Conservation (phyloP, 352 stramenopile genomes). For the Globisporangium orthogonon region DNA sequence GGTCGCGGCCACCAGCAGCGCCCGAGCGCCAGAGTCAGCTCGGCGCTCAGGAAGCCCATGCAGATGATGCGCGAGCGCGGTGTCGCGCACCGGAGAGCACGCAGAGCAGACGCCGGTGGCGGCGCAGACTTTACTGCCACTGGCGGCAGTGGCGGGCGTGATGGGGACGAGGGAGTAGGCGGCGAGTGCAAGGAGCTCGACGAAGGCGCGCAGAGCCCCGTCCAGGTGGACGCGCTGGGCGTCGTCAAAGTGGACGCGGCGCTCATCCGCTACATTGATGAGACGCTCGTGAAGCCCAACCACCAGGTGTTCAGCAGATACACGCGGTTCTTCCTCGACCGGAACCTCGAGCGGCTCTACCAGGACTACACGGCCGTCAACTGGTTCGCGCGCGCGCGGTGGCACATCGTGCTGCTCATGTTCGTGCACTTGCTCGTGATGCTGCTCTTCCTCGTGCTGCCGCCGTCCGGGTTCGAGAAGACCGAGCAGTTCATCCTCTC, state of each 20-base stretch:
- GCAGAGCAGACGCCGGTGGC: neutral
- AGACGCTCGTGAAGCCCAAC: slow-evolving; percentile 66
- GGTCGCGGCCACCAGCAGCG: neutral
- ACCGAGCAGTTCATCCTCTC: slow-evolving; percentile 72
- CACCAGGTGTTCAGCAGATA: slow-evolving; percentile 73
- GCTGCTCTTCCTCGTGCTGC: slow-evolving; percentile 55
- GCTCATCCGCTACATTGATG: slow-evolving; percentile 70
- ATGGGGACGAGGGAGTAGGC: neutral
- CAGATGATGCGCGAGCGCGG: slow-evolving; percentile 16
- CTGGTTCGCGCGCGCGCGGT: slow-evolving; percentile 74
- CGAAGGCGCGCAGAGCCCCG: neutral
- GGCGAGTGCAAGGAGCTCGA: neutral
- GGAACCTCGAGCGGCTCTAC: slow-evolving; percentile 67
- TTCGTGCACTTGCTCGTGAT: slow-evolving; percentile 61
- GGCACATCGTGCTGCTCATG: slow-evolving; percentile 70
- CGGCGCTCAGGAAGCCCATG: slow-evolving; percentile 16
- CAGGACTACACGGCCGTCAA: slow-evolving; percentile 82
- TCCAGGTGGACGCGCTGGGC: slow-evolving; percentile 1
- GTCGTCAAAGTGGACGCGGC: slow-evolving; percentile 25
- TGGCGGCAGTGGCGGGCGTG: neutral
- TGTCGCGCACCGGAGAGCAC: slow-evolving; percentile 5
- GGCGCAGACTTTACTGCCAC: slow-evolving; percentile 1
- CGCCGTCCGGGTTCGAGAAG: slow-evolving; percentile 44
- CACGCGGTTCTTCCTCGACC: slow-evolving; percentile 74
- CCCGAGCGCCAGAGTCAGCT: slow-evolving; percentile 10